A percentile compares a stretch with the other conserved stretches of the same genome.
phyloP scores from a whole-genome alignment of 2,329 filamentous ascomycete genomes.

The Leptographium procerum region DNA sequence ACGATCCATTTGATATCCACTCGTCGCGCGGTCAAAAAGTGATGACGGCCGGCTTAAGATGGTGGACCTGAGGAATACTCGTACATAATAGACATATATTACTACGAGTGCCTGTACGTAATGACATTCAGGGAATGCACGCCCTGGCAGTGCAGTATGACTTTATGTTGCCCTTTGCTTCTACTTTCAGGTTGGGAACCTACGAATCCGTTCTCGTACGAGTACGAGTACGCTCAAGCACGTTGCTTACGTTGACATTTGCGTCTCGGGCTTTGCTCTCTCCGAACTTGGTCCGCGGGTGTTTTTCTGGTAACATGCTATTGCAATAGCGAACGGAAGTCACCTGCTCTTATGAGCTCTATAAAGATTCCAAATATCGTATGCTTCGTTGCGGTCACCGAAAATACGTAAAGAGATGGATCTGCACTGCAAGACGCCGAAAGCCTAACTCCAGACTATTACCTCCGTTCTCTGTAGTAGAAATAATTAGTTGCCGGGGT shows the following conservation, averaged over 20 bases:
- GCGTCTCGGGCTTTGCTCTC: neutral
- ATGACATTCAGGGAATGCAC: too few relatives aligned
- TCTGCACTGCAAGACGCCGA: too few relatives aligned
- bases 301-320: neutral
- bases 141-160: too few relatives aligned
- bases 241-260: neutral
- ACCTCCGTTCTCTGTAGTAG: too few relatives aligned
- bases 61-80: too few relatives aligned
- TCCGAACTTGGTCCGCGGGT: neutral
- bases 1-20: neutral
- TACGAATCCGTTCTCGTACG: too few relatives aligned
- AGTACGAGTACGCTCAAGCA: neutral
- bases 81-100: neutral
- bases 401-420: neutral
- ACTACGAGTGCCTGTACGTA: too few relatives aligned
- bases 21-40: neutral
- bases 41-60: too few relatives aligned
- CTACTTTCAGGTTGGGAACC: neutral
- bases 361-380: too few relatives aligned
- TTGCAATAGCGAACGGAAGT: neutral
- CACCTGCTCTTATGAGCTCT: too few relatives aligned
- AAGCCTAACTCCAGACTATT: too few relatives aligned
- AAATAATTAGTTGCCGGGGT: neutral
- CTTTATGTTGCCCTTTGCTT: too few relatives aligned
- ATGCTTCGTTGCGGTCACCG: neutral